These are phyloP conservation scores for Epichloe sp. DNA, from an alignment of 2,329 filamentous ascomycete species.

Conservation along the genomic window DNA sequence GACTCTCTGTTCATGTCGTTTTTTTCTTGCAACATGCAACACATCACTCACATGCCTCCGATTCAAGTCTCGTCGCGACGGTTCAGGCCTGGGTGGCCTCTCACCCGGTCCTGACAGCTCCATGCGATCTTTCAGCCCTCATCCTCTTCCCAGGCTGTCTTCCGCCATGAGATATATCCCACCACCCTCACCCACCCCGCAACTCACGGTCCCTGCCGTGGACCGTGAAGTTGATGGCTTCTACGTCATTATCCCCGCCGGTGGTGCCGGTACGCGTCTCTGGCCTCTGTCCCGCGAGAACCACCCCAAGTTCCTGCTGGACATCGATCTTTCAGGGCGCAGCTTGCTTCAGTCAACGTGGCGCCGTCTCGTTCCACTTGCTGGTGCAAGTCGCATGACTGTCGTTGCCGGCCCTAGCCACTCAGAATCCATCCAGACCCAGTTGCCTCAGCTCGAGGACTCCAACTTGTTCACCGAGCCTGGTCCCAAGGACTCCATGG, in stretches of 20 bases:
- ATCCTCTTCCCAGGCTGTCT: constrained; percentile 6
- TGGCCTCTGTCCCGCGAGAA: constrained; percentile 16
- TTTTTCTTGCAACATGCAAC: background rate
- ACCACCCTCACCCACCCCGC: constrained; percentile 6
- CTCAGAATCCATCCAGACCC: constrained; percentile 12
- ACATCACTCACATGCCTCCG: background rate
- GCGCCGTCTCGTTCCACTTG: constrained; percentile 14
- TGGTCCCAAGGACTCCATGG: constrained; percentile 16
- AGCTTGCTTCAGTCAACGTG: constrained; percentile 15
- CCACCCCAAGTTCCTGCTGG: constrained; percentile 16
- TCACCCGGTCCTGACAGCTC: constrained; percentile 3
- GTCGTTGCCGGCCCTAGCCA: constrained; percentile 14
- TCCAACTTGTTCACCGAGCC: constrained; percentile 15
- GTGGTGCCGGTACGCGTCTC: constrained; percentile 15
- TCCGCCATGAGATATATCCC: constrained; percentile 7
- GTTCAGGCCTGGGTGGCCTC: constrained; percentile 3
- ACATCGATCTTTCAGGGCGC: constrained; percentile 14
- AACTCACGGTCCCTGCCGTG: constrained; percentile 6
- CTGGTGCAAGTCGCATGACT: constrained; percentile 13
- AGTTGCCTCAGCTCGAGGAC: constrained; percentile 12
- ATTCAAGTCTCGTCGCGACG: constrained; percentile 3
- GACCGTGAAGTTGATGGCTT: constrained; percentile 15
- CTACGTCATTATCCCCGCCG: constrained; percentile 16
- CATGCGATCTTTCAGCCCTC: constrained; percentile 7
- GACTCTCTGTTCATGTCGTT: background rate